These are phyloP conservation scores for Mycena amicta DNA, from an alignment of 768 basidiomycete species.

Conservation along the genomic window DNA sequence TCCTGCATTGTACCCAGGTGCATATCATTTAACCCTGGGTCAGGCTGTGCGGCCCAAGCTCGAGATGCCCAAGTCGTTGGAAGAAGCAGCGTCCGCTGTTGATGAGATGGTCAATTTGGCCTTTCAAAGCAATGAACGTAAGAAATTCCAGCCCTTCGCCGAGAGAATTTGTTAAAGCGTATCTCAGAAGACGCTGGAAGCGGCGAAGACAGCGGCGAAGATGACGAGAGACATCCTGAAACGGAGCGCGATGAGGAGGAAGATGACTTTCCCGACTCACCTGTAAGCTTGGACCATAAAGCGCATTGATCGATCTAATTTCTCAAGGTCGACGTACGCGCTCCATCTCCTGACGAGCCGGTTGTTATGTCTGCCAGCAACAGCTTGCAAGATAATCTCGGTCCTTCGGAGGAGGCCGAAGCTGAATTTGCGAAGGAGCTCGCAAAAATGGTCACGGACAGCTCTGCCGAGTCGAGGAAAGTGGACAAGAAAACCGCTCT, in stretches of 20 bases:
- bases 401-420: constrained; percentile 87
- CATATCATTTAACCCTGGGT: no score
- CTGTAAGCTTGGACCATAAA: constrained; percentile 41
- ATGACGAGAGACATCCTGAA: constrained; percentile 50
- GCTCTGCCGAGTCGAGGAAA: constrained; percentile 78
- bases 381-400: constrained; percentile 66
- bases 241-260: constrained; percentile 65
- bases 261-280: constrained; percentile 53
- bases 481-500: constrained; percentile 87
- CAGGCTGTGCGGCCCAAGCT: constrained; percentile 89
- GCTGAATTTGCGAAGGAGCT: constrained; percentile 95
- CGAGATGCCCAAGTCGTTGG: constrained; percentile 67
- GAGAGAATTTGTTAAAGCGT: no score
- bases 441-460: constrained; percentile 91
- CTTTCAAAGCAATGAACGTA: constrained; percentile 61
- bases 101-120: constrained; percentile 84
- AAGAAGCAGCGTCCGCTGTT: constrained; percentile 85
- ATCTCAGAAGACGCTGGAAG: constrained; percentile 52
- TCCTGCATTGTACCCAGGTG: no score
- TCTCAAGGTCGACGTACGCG: constrained; percentile 61
- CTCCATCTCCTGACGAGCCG: constrained; percentile 82
- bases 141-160: no score
- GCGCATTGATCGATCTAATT: not conserved
- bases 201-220: constrained; percentile 70
- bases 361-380: constrained; percentile 65